These are phyloP conservation scores for Lactarius hengduanensis DNA, from an alignment of 768 basidiomycete species.

Conservation along the genomic window DNA sequence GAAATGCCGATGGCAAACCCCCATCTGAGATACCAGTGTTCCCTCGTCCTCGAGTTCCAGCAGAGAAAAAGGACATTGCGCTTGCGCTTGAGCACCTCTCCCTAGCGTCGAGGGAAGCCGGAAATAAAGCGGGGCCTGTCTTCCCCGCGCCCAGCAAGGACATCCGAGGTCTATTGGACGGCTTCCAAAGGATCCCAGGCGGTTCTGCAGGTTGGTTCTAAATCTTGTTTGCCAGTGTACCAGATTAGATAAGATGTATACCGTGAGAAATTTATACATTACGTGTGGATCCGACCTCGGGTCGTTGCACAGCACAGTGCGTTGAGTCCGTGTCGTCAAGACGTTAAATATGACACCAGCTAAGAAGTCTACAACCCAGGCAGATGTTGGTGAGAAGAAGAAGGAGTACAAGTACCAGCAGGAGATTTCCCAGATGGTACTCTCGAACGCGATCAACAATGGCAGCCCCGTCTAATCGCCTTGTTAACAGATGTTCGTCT, in stretches of 20 bases:
- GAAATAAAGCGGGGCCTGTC: not conserved
- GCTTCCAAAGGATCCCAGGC: not conserved
- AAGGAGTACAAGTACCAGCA: slow-evolving; percentile 85
- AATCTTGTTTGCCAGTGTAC: not conserved
- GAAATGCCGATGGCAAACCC: not conserved
- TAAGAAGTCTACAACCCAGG: slow-evolving; percentile 21
- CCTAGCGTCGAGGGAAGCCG: not conserved
- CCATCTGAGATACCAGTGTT: not conserved
- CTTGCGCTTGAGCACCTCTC: slow-evolving; percentile 8
- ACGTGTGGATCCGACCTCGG: not conserved
- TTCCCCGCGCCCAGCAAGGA: slow-evolving; percentile 11
- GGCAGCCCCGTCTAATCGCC: slow-evolving; percentile 6
- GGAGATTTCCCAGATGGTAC: slow-evolving; percentile 93
- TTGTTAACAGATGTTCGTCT: slow-evolving; percentile 82
- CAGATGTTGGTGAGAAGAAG: slow-evolving; percentile 25
- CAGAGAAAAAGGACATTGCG: slow-evolving; percentile 3
- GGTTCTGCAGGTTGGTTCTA: not conserved
- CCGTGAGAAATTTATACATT: not conserved
- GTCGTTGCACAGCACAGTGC: not conserved
- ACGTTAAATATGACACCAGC: slow-evolving; percentile 24
- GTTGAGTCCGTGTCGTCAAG: not conserved
- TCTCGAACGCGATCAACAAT: not conserved
- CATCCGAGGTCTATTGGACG: slow-evolving; percentile 7
- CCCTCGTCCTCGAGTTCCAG: not conserved
- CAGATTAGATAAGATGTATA: not conserved